Base-by-base conservation (phyloP, 73 alveolate genomes). In the Paramecium sonneborni region DNA sequence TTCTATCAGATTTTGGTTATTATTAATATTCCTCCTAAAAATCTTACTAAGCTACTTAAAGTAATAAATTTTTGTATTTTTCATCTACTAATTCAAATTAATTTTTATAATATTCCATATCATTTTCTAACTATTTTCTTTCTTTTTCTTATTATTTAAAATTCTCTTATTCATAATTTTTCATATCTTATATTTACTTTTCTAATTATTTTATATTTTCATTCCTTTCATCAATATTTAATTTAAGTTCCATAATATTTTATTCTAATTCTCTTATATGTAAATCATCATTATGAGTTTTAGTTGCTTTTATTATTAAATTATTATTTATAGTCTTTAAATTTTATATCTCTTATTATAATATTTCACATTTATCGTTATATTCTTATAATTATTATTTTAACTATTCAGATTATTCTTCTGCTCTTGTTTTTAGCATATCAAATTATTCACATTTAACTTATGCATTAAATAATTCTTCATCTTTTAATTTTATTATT, bases 61-160 rank as follows among this genome's bases (percentile, higher is more conserved):
- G 23, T 18, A 79, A 48, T 79, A 79, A 26, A 14, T 39, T 41
- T 24, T 79, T 79, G 23, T 79, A 79, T 41, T 79, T 79, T 24
- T 79, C 90, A 39, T 79, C 72, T 1, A 79, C 44, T 14, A 44
- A 37, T 46, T 79, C 69, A 79, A 43, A 79, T 43, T 79, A 39
- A 24, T 39, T 79, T 18, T 79, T 79, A 79, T 79, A 79, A 79
- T 79, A 79, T 44, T 79, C 90, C 90, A 79, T 79, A 41, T 79
- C 90, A 44, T 79, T 79, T 79, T 79, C 90, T 44, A 79, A 46
- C n/a, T 79, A 21, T 46, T 79, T 79, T 79, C 90, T 79, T 24
- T 79, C 90, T 41, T 18, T 79, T 46, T 79, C 90, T 10, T 30
- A 79, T 43, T 43, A 39, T 24, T 79, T 79, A 44, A 79, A 79